Base-by-base conservation (phyloP, 148 eudicot species). In the Chenopodium album region DNA sequence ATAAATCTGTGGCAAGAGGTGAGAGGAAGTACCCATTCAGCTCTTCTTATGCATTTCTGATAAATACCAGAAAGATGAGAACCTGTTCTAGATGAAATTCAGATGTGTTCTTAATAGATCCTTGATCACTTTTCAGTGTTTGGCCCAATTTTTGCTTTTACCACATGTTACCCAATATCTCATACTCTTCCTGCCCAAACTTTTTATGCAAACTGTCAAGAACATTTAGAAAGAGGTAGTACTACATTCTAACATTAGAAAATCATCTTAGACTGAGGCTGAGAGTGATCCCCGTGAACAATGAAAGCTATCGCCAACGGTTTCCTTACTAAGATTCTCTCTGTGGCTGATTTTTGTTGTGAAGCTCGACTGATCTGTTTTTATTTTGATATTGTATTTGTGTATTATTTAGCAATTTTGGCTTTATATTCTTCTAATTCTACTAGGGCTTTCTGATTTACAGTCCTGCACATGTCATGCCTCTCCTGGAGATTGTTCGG, bases 381-480 rank as follows among this genome's bases (percentile, higher is more conserved):
- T 73, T 34, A 0, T 34, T 4, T 19, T 69, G 23, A 32, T 8
- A 13, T 84, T 68, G 19, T 46, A 31, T 34, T 70, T 44, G 7
- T 71, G 16, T 13, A 19, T 29, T 67, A 68, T 64, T 50, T 71
- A 6, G 54, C 59, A 7, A 11, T 54, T 46, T 29, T 16, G 65
- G 22, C 32, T 81, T 68, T 60, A 34, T 14, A 32, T 63, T 66
- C 32, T 52, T 86, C 44, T 41, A 5, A 41, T 41, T 70, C 8
- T 41, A 41, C 44, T 41, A 41, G 7, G 44, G 70, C 65, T 73
- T 86, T 44, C 82, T 76, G 68, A 56, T 85, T 85, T 34, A 86
- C 97, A 95, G 99, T 80, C 99, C 99, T 87, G 99, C 99, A 7
- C 99, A 95, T 80, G 69, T 95, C 76, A 95, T 95, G 99, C 99